Percentiles rank a stretch among this genome's conserved stretches.
phyloP scores from a whole-genome alignment of 2,329 filamentous ascomycete genomes.

The Pseudomassariella vexata region DNA sequence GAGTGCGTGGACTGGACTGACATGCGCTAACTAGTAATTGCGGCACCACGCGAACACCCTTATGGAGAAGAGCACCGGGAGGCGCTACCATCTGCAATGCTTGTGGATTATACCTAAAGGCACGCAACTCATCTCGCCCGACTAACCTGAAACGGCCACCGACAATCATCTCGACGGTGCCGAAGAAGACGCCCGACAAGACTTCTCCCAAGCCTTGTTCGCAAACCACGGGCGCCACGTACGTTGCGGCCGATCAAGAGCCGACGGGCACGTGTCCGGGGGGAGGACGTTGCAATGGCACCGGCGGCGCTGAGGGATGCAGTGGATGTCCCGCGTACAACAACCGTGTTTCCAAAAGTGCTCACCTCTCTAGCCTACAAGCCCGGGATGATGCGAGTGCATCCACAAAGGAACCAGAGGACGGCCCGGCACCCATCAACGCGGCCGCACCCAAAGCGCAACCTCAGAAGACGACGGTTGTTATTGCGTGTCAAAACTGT shows the following conservation, averaged over 20 bases:
- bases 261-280: constrained; percentile 87
- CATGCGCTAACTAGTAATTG: constrained; percentile 68
- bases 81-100: constrained; percentile 97
- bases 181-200: constrained; percentile 37
- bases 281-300: constrained; percentile 91
- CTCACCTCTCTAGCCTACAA: constrained; percentile 67
- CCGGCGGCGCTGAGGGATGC: constrained; percentile 89
- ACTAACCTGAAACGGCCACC: constrained; percentile 81
- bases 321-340: constrained; percentile 96
- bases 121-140: constrained; percentile 83
- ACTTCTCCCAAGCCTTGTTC: constrained; percentile 29
- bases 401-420: constrained; percentile 23
- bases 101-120: constrained; percentile 90
- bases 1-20: too few relatives aligned
- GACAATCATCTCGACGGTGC: constrained; percentile 37
- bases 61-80: constrained; percentile 90
- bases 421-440: constrained; percentile 39
- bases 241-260: constrained; percentile 70
- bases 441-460: constrained; percentile 38
- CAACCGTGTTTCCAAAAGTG: constrained; percentile 87
- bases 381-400: constrained; percentile 27
- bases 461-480: constrained; percentile 50
- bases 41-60: constrained; percentile 83
- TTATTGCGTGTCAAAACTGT: constrained; percentile 95
- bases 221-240: constrained; percentile 53